Base-by-base conservation (phyloP, 2,329 filamentous ascomycete species). In the Plectosphaerella sp. region DNA sequence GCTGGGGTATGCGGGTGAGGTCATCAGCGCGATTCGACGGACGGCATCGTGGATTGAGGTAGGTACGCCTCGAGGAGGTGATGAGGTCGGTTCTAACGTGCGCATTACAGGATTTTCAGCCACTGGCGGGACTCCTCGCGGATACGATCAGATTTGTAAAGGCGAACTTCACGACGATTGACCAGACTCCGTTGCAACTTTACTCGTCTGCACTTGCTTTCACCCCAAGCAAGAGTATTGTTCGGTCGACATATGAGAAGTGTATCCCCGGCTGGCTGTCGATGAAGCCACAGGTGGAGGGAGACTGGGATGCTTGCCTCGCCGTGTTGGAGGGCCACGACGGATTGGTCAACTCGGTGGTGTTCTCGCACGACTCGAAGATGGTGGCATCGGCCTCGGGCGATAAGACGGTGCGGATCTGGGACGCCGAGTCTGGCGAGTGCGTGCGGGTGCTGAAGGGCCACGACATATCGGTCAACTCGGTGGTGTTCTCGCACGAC, bases 151-250 rank as follows among this genome's bases (percentile, higher is more conserved):
- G 59, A 5, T 59, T 63, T 14, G 39, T 60, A 3, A 37, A 56
- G 3, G 14, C 41, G 5, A 59, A 46, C 20, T 3, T 18, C 1
- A 3, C 18, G 5, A 51, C 49, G 16, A 55, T 61, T 16, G 43
- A 60, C 12, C 10, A 15, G 6, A 18, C 50, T 2, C 64, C 64
- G 3, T 58, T 66, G 4, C 64, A 67, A 33, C 37, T 64, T 1
- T 66, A 67, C 24, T 51, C 43, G 1, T 64, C 64, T 1, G 58
- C 57, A 0, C 37, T 68, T 1, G 25, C 61, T 0, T 66, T 67
- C 39, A 22, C 56, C 2, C 64, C 63, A 4, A 25, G 48, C 10
- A 53, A 41, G 1, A 64, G 63, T 16, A 15, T 55, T 3, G 28
- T 60, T 1, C 41, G 57, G 25, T n/a, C 20, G 4, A 39, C 24